These are phyloP conservation scores for Kandelia obovata DNA, from an alignment of 345 rosid genomes.

Conservation along the genomic window DNA sequence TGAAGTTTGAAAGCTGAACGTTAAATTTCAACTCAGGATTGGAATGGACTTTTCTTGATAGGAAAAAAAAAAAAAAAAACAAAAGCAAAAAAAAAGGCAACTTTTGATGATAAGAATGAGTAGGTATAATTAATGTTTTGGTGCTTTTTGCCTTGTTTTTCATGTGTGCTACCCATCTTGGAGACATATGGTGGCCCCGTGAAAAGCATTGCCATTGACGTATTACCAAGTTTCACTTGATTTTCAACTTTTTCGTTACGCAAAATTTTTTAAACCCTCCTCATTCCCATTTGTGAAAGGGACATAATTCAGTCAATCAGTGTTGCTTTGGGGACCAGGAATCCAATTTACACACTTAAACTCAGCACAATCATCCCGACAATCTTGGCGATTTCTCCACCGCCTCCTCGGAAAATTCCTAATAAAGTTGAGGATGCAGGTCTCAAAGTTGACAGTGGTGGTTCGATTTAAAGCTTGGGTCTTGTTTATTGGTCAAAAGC, in stretches of 20 bases:
- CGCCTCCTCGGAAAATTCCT: conserved; percentile 3
- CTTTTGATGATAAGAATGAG: conserved; percentile 16
- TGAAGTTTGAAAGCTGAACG: conserved; percentile 2
- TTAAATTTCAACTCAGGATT: neutral
- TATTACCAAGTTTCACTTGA: conserved; percentile 23
- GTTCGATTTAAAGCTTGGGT: neutral
- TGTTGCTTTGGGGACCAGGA: no score
- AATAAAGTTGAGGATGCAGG: neutral
- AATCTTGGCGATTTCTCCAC: conserved; percentile 5
- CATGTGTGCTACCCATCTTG: conserved; percentile 17
- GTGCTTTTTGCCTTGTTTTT: conserved; percentile 4
- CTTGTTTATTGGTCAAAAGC: no score
- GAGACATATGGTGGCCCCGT: conserved; percentile 18
- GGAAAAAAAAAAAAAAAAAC: no score
- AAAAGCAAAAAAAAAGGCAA: neutral
- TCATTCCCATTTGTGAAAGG: neutral
- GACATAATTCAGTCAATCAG: no score
- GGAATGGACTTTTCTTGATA: conserved; percentile 5
- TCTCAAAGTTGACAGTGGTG: neutral
- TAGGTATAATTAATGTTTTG: conserved; percentile 19
- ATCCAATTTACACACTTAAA: neutral
- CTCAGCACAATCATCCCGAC: neutral
- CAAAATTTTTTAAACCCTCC: neutral
- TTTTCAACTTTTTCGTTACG: conserved; percentile 5
- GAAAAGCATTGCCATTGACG: conserved; percentile 23